Base-by-base conservation (phyloP, 1,284 basidiomycete genomes). In the Phlebopus sp. region DNA sequence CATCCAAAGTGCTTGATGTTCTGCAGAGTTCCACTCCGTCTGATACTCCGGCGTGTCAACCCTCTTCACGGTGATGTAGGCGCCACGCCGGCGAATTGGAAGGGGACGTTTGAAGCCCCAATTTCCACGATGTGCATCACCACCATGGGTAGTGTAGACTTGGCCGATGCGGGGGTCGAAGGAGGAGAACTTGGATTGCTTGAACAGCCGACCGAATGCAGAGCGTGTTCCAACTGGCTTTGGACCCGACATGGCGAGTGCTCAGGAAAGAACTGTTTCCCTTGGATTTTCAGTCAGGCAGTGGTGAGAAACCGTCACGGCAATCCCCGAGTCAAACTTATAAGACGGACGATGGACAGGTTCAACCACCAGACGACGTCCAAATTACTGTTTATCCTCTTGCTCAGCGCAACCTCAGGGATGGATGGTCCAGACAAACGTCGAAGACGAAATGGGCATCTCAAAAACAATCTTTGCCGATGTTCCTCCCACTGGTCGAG, bases 381-480 rank as follows among this genome's bases (percentile, higher is more conserved):
- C 77, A 84, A 88, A 89, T 90, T 90, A 79, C 87, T 81, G 71
- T 86, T 77, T 72, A 57, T 78, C 79, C 78, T 74, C 70, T 63
- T 70, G 71, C 70, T 66, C 57, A 51, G 51, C 67, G 69, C 69
- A 62, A 54, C 53, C 59, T 58, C 62, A 80, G 70, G 83, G 77
- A 79, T 74, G 75, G 81, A 82, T 69, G 78, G 87, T 84, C 87
- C 87, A 90, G 88, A 90, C 87, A 90, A 84, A 76, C 78, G 87
- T 87, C 84, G 84, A 62, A 90, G 84, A 90, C 45, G 38, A 57
- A 73, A 51, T 65, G 69, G 78, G 63, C 70, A 64, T 73, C 84
- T 84, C 83, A 79, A 90, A 90, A 90, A 90, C 87, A 89, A 78
- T 90, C 86, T 84, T 79, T 80, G 87, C 87, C 81, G 87, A 76